Percentiles rank a stretch among this genome's conserved stretches.
Evolutionary conservation across 1,284 basidiomycete species (phyloP).

Genomic region (Malassezia caprae): DNA sequence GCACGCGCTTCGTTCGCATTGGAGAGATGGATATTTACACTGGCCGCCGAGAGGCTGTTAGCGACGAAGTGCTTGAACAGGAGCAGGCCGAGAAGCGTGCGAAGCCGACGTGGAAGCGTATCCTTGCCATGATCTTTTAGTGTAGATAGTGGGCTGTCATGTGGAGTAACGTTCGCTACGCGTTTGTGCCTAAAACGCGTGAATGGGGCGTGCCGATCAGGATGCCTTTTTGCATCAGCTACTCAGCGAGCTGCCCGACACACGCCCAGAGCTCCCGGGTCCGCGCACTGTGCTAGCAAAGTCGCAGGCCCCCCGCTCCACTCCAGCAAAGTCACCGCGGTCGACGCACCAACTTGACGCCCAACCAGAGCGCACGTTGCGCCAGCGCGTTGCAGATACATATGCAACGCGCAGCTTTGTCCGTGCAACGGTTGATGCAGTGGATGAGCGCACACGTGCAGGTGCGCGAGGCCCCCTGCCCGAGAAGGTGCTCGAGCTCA

Average conservation of each 20-base stretch:
- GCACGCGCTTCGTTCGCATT: constrained; percentile 24
- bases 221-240: not conserved
- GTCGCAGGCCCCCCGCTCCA: no score
- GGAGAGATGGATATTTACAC: constrained; percentile 42
- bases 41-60: constrained; percentile 34
- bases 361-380: not conserved
- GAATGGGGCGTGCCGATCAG: not conserved
- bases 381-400: not conserved
- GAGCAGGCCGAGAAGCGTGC: constrained; percentile 36
- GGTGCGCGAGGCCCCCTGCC: not conserved
- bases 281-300: no score
- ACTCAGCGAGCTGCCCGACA: not conserved
- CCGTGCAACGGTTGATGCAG: not conserved
- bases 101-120: constrained; percentile 25
- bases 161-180: no score
- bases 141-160: not conserved
- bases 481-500: constrained; percentile 15
- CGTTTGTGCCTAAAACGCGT: not conserved
- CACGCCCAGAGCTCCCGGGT: no score
- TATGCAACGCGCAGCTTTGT: not conserved
- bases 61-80: constrained; percentile 33
- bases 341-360: no score
- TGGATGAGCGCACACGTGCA: not conserved
- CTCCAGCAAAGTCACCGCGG: no score
- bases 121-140: constrained; percentile 34